A percentile compares a stretch with the other conserved stretches of the same genome.
Evolutionary conservation across 2,329 filamentous ascomycete species (phyloP).

Genomic region (Ascochyta clinopodiicola): DNA sequence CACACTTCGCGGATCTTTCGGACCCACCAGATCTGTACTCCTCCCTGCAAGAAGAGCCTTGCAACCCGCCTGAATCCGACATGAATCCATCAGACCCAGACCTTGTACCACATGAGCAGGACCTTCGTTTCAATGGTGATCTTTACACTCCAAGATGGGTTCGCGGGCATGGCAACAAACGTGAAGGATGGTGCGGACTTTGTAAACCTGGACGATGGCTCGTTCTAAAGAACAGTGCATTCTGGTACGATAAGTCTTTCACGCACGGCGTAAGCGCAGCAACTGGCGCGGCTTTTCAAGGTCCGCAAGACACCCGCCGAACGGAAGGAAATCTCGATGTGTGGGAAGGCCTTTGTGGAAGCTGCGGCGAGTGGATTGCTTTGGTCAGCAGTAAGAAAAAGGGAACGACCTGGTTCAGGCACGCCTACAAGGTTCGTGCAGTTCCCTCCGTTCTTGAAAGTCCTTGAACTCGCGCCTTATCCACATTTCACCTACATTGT

Average conservation of each 20-base stretch:
- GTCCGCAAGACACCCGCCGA: conserved; percentile 75
- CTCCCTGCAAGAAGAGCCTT: conserved; percentile 75
- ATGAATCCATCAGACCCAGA: conserved; percentile 81
- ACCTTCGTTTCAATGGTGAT: conserved; percentile 77
- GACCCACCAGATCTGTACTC: conserved; percentile 80
- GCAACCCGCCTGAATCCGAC: conserved; percentile 77
- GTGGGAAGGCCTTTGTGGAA: conserved; percentile 80
- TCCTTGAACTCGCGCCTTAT: too few species aligned
- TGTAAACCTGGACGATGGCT: conserved; percentile 87
- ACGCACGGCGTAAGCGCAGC: conserved; percentile 85
- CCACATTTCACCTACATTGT: too few species aligned
- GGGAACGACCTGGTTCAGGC: conserved; percentile 89
- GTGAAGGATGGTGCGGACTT: conserved; percentile 88
- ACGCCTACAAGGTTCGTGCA: conserved; percentile 78
- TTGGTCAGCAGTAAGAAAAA: conserved; percentile 88
- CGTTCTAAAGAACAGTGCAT: conserved; percentile 87
- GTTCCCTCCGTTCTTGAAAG: conserved; percentile 11
- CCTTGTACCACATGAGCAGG: conserved; percentile 76
- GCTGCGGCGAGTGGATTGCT: conserved; percentile 81
- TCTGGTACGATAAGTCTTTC: conserved; percentile 93
- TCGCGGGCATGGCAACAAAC: conserved; percentile 83
- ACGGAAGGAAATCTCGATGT: conserved; percentile 83
- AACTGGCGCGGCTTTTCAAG: conserved; percentile 78
- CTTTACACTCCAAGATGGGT: conserved; percentile 86
- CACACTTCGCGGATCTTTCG: conserved; percentile 75